Conservation (phyloP, 139 green algal genomes). For the Asterochloris erici region DNA sequence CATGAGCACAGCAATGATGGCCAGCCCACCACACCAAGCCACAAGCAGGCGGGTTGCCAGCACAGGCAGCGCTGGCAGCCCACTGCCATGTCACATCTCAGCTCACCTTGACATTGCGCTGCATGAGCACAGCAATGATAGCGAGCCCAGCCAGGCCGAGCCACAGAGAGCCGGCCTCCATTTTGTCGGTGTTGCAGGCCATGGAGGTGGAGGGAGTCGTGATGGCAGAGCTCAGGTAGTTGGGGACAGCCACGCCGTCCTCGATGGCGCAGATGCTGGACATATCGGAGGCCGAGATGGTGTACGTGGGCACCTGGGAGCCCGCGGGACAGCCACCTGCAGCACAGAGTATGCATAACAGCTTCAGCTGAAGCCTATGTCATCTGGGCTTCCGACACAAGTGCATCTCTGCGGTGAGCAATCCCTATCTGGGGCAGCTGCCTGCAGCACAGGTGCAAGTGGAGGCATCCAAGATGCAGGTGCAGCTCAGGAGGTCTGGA, state of each 20-base stretch:
- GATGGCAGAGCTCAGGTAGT: too few relatives aligned
- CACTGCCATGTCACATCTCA: not conserved
- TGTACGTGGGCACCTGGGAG: not conserved
- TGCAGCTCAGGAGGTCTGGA: too few relatives aligned
- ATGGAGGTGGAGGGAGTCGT: conserved; percentile 5
- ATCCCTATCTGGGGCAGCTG: too few relatives aligned
- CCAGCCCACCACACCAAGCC: conserved; percentile 23
- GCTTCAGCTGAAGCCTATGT: too few relatives aligned
- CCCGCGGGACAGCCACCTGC: conserved; percentile 3
- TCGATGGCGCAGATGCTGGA: not conserved
- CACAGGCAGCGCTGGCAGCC: not conserved
- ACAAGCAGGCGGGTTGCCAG: not conserved
- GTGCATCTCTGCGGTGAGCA: too few relatives aligned
- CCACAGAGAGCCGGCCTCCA: conserved; percentile 48
- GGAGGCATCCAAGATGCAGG: not conserved
- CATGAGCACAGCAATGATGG: conserved; percentile 65
- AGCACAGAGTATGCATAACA: not conserved
- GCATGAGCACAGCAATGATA: conserved; percentile 63
- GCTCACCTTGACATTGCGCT: conserved; percentile 43
- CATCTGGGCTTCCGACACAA: too few relatives aligned
- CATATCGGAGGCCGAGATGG: not conserved
- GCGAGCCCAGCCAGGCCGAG: conserved; percentile 69
- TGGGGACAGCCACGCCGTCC: not conserved
- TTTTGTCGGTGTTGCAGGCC: conserved; percentile 16
- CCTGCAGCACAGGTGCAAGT: not conserved